These are phyloP conservation scores for Cutaneotrichosporon sp. DNA, from an alignment of 1,284 basidiomycete species.

Conservation along the genomic window DNA sequence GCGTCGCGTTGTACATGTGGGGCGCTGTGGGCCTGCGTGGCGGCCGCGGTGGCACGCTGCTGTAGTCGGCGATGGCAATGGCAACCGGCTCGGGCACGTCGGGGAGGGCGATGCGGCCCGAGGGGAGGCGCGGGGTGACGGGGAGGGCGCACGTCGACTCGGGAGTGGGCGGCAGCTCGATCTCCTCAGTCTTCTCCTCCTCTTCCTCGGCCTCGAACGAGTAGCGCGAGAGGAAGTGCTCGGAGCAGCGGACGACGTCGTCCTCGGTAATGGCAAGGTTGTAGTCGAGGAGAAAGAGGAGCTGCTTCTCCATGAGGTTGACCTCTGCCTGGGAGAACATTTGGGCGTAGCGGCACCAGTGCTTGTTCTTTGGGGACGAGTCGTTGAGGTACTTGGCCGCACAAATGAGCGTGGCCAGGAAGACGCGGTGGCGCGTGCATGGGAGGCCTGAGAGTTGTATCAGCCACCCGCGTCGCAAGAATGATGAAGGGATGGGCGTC, in stretches of 20 bases:
- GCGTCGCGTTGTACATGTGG: slow-evolving; percentile 5
- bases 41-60: background rate
- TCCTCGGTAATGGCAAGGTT: slow-evolving; percentile 42
- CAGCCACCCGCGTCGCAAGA: background rate
- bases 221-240: slow-evolving; percentile 58
- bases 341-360: slow-evolving; percentile 72
- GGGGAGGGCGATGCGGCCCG: slow-evolving; percentile 8
- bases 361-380: slow-evolving; percentile 89
- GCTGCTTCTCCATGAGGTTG: slow-evolving; percentile 95
- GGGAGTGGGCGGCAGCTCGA: slow-evolving; percentile 18
- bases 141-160: slow-evolving; percentile 29
- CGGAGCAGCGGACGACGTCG: slow-evolving; percentile 72
- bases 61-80: too few species aligned
- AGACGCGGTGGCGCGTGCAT: slow-evolving; percentile 91
- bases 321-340: slow-evolving; percentile 60
- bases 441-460: slow-evolving; percentile 60
- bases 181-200: background rate
- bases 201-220: slow-evolving; percentile 8
- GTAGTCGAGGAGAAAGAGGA: slow-evolving; percentile 79
- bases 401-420: slow-evolving; percentile 91
- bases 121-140: slow-evolving; percentile 27
- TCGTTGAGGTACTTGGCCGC: slow-evolving; percentile 98
- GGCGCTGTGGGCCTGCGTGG: background rate
- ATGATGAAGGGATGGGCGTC: background rate
- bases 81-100: slow-evolving; percentile 8